These are phyloP conservation scores for Exidia glandulosa DNA, from an alignment of 768 basidiomycete species.

Conservation along the genomic window DNA sequence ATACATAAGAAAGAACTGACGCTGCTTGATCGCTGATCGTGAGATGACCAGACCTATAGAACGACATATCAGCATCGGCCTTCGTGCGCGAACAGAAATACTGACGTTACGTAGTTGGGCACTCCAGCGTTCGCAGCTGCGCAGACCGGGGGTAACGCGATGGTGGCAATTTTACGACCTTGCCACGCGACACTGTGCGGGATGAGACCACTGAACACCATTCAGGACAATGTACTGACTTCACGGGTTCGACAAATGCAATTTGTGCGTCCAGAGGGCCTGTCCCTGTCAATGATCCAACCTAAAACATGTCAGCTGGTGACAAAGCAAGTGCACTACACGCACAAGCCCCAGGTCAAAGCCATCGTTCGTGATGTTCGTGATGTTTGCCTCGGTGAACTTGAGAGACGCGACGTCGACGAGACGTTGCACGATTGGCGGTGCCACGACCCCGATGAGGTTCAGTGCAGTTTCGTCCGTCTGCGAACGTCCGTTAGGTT, in stretches of 20 bases:
- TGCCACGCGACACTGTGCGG: slow-evolving; percentile 46
- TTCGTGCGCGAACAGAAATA: background rate
- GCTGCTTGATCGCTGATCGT: slow-evolving; percentile 41
- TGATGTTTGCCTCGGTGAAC: slow-evolving; percentile 51
- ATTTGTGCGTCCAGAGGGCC: slow-evolving; percentile 65
- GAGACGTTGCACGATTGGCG: slow-evolving; percentile 51
- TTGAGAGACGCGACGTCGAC: slow-evolving; percentile 44
- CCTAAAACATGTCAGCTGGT: background rate
- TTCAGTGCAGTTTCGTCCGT: slow-evolving; percentile 53
- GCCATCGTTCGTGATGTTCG: slow-evolving; percentile 41
- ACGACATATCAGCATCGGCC: background rate
- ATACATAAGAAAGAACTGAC: slow-evolving; percentile 22
- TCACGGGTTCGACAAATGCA: slow-evolving; percentile 51
- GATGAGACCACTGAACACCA: background rate
- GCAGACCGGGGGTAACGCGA: slow-evolving; percentile 54
- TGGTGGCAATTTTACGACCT: slow-evolving; percentile 50
- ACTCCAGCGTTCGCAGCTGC: slow-evolving; percentile 56
- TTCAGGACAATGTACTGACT: slow-evolving; percentile 24
- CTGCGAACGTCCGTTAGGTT: slow-evolving; percentile 17
- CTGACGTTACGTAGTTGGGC: slow-evolving; percentile 44
- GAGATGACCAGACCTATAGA: slow-evolving; percentile 28
- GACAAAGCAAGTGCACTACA: background rate
- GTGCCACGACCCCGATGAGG: slow-evolving; percentile 62
- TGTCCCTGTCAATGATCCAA: slow-evolving; percentile 46
- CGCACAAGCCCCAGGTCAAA: slow-evolving; percentile 35